Evolutionary conservation across 176 grass and related monocot species (phyloP), one percentile per base, ranked within the genome.

Genomic region (Olyra latifolia): DNA sequence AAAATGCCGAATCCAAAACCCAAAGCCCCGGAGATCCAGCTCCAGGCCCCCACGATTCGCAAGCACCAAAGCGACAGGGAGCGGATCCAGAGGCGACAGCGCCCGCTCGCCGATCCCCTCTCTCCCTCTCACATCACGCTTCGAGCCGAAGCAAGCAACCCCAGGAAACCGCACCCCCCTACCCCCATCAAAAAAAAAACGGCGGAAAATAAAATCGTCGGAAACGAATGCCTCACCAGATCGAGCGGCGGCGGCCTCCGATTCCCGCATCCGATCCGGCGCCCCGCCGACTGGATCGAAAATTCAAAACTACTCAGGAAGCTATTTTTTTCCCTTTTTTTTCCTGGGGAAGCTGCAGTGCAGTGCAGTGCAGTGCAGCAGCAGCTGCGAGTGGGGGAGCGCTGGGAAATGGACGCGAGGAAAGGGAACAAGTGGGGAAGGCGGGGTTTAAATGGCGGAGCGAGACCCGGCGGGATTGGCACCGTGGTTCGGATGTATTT

Each of bases 21-120:
- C 71, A 69, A 53, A 79, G 44, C 63, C 20, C 73, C 27, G 59
- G 79, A 94, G 95, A 91, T 94, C 89, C 85, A 87, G 71, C 60
- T 62, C 71, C 74, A 47, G 68, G 71, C 78, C n/a, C 61, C 75
- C 60, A 81, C 58, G 66, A 75, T 72, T 72, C 42, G 45, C 35
- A 15, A 60, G 76, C 72, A 48, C 30, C 83, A 22, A 83, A 67
- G 25, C 68, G 24, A 88, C 72, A 77, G 30, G 62, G 71, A 14
- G 67, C 69, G 64, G 86, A 88, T 88, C 68, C 80, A 82, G 69
- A 76, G 75, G 59, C 46, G 83, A 82, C 77, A 72, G 68, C 72
- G 77, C 69, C 82, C 22, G 57, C 72, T 81, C 46, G 60, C 71
- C 83, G 72, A 84, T 63, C 78, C 79, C 47, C 8, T 7, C 56